Base-by-base conservation (phyloP, 2,329 filamentous ascomycete species). In the Neonectria faginata region DNA sequence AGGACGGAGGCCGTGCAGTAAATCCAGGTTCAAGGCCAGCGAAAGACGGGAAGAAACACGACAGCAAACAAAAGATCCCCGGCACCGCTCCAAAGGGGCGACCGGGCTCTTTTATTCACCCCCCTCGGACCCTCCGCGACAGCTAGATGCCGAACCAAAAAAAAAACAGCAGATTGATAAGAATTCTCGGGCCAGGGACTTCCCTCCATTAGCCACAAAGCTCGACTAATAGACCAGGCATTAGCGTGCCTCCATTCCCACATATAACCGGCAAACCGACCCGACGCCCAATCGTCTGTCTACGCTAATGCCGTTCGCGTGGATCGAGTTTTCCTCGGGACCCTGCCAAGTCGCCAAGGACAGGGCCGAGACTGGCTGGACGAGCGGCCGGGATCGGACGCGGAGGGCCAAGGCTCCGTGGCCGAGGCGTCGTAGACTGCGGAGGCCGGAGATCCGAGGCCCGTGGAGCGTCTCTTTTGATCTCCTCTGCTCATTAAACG, bases 131-230 rank as follows among this genome's bases (percentile, higher is more conserved):
- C 31, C n/a, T 56, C n/a, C 25, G 54, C 39, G 29, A 57, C 27
- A 42, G 18, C 25, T 25, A 41, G 39, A 41, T 41, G 42, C 54
- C 42, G 3, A 25, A 25, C 25, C 5, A 6, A 5, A n/a, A 18
- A 18, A 42, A 36, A 44, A 47, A 57, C 54, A 57, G 54, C 41
- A 57, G 54, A 57, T 57, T 57, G 54, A 57, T 57, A 57, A 57
- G 42, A 57, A 57, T 57, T 33, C 42, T 14, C 36, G 41, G 33
- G 54, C 54, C 54, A 36, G 18, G 53, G 54, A 22, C 25, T 14
- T 41, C 39, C 39, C 16, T 41, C 3, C 39, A 6, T 25, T 25
- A 25, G 33, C 33, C 53, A 29, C 20, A n/a, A 41, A 41, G 39
- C 39, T 41, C 39, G 39, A 41, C 39, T 41, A 41, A 41, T 41